A percentile compares a stretch with the other conserved stretches of the same genome.
Conservation (phyloP, 352 stramenopile species). For the Pythium biforme region DNA sequence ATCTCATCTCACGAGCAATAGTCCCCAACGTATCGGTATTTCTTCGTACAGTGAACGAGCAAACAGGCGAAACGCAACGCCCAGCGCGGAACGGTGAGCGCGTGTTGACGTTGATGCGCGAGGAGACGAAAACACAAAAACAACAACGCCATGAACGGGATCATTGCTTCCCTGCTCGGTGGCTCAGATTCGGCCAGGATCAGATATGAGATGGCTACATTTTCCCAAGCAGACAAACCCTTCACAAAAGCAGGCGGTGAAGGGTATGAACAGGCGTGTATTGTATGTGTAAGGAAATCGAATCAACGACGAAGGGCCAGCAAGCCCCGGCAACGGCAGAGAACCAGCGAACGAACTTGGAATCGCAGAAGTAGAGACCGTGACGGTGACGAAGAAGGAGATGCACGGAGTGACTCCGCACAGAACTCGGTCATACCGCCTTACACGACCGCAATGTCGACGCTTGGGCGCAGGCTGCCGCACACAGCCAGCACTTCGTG, state of each 20-base stretch:
- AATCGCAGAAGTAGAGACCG: background rate
- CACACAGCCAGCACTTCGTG: constrained; percentile 96
- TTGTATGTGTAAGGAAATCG: background rate
- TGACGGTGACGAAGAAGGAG: too few species aligned
- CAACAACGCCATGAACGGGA: too few species aligned
- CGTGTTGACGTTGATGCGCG: too few species aligned
- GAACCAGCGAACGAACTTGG: background rate
- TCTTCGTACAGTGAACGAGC: too few species aligned
- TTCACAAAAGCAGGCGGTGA: background rate
- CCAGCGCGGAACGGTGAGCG: too few species aligned
- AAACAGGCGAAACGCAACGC: too few species aligned
- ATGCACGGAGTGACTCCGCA: too few species aligned
- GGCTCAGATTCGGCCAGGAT: background rate
- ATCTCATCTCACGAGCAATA: background rate
- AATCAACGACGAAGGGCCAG: background rate
- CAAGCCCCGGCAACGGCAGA: background rate
- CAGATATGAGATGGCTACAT: constrained; percentile 5
- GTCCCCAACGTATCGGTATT: too few species aligned
- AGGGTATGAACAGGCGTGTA: constrained; percentile 1
- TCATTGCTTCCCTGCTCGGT: too few species aligned
- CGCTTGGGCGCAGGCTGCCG: constrained; percentile 93
- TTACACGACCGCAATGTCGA: constrained; percentile 93
- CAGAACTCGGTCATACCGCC: too few species aligned
- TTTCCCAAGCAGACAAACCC: background rate
- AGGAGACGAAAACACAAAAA: too few species aligned